Evolutionary conservation across 192 early-diverging fungal species (phyloP), one percentile per base, ranked within the genome.

Genomic region (Funneliformis geosporum): DNA sequence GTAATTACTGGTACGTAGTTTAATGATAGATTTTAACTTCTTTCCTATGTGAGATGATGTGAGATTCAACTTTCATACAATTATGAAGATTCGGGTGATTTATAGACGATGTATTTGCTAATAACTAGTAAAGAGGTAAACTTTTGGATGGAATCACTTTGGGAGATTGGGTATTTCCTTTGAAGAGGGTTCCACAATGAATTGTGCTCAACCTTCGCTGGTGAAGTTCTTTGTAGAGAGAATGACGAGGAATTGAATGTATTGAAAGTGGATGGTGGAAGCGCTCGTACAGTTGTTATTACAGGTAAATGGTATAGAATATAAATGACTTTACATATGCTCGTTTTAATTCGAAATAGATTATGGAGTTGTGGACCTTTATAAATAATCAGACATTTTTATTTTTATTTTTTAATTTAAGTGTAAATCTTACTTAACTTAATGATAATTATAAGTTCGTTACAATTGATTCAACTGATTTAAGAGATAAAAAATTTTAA

Each of bases 61-160:
- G 27, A 38, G 16, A 68, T 7, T 40, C 40, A 21, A 44, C 28
- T 72, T 60, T 18, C 21, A 23, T 33, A 21, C 28, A 74, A 40
- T 71, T 33, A 2, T 4, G 28, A 55, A 85, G 84, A 85, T 7
- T 70, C 75, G 4, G 80, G 82, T n/a, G 84, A 85, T 44, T 60
- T 85, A 5, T 85, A 85, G n/a, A n/a, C n/a, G n/a, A n/a, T n/a
- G n/a, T n/a, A n/a, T n/a, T n/a, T n/a, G n/a, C n/a, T n/a, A n/a
- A n/a, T n/a, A n/a, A n/a, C n/a, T n/a, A n/a, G n/a, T n/a, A n/a
- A n/a, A n/a, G n/a, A n/a, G n/a, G n/a, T n/a, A n/a, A 27, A 82
- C 80, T 2, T 85, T 85, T 79, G 84, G 84, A 12, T 72, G 83
- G 70, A 83, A 85, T 61, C 79, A 85, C 43, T 75, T 80, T 65